Evolutionary conservation across 805 yeast genomes (phyloP).

Genomic region (Ogataea salicorniae): DNA sequence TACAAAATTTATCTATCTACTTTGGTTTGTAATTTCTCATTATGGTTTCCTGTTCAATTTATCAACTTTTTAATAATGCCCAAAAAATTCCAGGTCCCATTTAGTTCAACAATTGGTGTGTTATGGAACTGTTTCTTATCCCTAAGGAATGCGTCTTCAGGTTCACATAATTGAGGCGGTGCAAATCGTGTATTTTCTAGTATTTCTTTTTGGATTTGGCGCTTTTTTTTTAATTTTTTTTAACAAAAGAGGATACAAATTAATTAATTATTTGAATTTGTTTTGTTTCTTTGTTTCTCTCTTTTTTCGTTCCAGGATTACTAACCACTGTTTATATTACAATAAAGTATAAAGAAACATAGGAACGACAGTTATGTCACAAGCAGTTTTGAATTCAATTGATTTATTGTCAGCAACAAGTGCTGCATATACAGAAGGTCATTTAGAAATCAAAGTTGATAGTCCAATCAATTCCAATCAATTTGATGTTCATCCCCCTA

Average conservation of each 20-base stretch:
- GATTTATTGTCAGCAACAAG: slow-evolving; percentile 17
- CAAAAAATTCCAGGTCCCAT: slow-evolving; percentile 77
- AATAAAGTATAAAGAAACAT: neutral
- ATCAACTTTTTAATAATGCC: slow-evolving; percentile 70
- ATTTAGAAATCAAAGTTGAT: slow-evolving; percentile 9
- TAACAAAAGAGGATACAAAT: no score
- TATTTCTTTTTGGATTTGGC: neutral
- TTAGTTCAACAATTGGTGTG: slow-evolving; percentile 79
- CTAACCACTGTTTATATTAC: neutral
- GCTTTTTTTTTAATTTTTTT: neutral
- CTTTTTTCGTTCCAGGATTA: neutral
- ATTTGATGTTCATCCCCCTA: slow-evolving; percentile 1
- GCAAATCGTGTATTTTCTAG: neutral
- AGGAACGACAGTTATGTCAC: no score
- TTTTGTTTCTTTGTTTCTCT: neutral
- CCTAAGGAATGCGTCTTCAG: slow-evolving; percentile 55
- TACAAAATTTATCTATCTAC: slow-evolving; percentile 64
- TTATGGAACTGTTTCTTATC: slow-evolving; percentile 93
- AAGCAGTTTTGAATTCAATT: slow-evolving; percentile 13
- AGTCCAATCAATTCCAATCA: slow-evolving; percentile 5
- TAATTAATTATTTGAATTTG: no score
- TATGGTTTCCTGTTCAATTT: slow-evolving; percentile 84
- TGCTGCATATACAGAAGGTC: slow-evolving; percentile 12
- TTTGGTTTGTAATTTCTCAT: slow-evolving; percentile 57
- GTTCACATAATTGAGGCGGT: neutral